Base-by-base conservation (phyloP, 1,284 basidiomycete species). In the Coriolopsis trogii region DNA sequence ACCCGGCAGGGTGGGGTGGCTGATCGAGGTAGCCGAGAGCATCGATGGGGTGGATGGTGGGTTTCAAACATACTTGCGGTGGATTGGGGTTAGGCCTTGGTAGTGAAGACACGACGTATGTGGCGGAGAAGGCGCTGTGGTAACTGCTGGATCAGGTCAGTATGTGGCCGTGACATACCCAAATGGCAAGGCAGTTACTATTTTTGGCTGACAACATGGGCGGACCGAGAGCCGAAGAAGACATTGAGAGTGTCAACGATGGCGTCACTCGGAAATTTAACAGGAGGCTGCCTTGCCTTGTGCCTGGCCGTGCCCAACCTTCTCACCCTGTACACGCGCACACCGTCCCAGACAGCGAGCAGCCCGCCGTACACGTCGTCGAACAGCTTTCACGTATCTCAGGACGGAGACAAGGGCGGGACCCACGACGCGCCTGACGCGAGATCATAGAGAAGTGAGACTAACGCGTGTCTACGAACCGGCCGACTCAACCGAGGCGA, bases 211-310 rank as follows among this genome's bases (percentile, higher is more conserved):
- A n/a, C 31, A 4, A 15, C 3, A 9, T 7, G 23, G 7, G 6
- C 53, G 53, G 53, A 15, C 47, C 53, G 53, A 16, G 43, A n/a
- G 23, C 26, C 43, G 43, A 29, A 33, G 6, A 4, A 33, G 4
- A 13, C 33, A 38, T 25, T n/a, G n/a, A n/a, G 52, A 20, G 46
- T 38, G 54, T 56, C 47, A 56, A 40, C 20, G 18, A 56, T 56
- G 55, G 50, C 55, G 55, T 56, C 55, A 56, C 48, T 23, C 28
- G 30, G 36, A 36, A 16, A 42, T 34, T 40, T 39, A n/a, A 49
- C 25, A 31, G 49, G 50, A 45, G 46, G 41, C 30, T 36, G 49
- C 24, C 49, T n/a, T 47, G 25, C 44, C 33, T 40, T 23, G 41
- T 30, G 28, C 28, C 28, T 12, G 41, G 46, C 23, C 18, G 52